Base-by-base conservation (phyloP, 371 early-diverging fungal genomes). In the Mortierella sp. region DNA sequence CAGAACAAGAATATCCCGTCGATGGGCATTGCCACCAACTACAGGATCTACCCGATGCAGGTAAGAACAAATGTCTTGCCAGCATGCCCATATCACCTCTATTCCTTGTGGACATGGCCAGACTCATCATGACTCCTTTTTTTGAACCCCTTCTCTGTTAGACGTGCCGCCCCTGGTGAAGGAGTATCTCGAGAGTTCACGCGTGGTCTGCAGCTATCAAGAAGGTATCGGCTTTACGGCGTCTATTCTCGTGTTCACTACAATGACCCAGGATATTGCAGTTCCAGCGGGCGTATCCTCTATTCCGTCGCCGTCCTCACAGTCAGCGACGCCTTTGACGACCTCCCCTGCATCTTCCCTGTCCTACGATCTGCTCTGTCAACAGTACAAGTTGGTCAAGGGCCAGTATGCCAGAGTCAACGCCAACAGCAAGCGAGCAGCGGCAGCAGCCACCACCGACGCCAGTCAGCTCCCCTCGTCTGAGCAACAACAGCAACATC, bases 91-190 rank as follows among this genome's bases (percentile, higher is more conserved):
- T 73, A 18, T 55, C 43, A 7, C 56, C 56, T 56, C 56, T 55
- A 29, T 38, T 73, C 73, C 35, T 73, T 55, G 73, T 56, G 73
- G 73, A 73, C 56, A 38, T 73, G 56, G n/a, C 38, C 41, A 55
- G 56, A 56, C 73, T 73, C 54, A 73, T 41, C 41, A 41, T 44
- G 21, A 24, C 21, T 18, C 21, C 24, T 54, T 21, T 54, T 3
- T 54, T 21, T 54, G 41, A 41, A 21, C 24, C 54, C 16, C 5
- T 54, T 54, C 54, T 35, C 7, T 51, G 41, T 56, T 73, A 73
- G 74, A 73, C 58, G 74, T 73, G 74, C 74, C 74, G 41, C 41
- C 56, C 35, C 58, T 73, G 58, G 74, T 55, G 41, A 29, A 73
- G 58, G 74, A 56, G 32, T 38, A 56, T 32, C 56, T 56, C 38